Conservation (phyloP, 2,329 filamentous ascomycete species). For the Pseudofabraea citricarpa region DNA sequence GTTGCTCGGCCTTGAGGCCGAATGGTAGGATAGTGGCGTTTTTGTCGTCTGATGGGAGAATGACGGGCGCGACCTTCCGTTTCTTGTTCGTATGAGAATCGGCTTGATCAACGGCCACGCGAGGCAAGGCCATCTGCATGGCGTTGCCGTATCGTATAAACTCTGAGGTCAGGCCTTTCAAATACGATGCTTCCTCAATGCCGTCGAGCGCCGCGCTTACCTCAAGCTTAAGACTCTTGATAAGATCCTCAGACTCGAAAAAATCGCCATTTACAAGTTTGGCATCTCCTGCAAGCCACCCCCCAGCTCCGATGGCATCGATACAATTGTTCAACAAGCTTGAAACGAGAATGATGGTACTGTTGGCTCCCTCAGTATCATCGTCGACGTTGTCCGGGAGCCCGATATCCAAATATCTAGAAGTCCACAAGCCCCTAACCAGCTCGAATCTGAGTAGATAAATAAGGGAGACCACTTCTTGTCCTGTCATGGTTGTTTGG, state of each 20-base stretch:
- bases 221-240: constrained; percentile 62
- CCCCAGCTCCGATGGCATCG: constrained; percentile 69
- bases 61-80: constrained; percentile 38
- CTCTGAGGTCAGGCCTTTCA: constrained; percentile 61
- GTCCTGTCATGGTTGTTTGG: constrained; percentile 56
- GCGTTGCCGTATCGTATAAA: constrained; percentile 55
- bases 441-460: constrained; percentile 69
- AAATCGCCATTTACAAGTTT: constrained; percentile 42
- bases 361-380: constrained; percentile 52
- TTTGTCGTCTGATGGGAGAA: constrained; percentile 39
- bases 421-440: constrained; percentile 71
- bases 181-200: constrained; percentile 61
- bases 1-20: constrained; percentile 58
- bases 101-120: background rate
- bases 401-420: constrained; percentile 60
- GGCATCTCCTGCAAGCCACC: constrained; percentile 65
- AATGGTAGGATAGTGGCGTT: constrained; percentile 57
- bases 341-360: constrained; percentile 65
- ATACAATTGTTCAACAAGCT: constrained; percentile 68
- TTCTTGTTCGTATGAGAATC: constrained; percentile 8
- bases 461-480: constrained; percentile 68
- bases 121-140: constrained; percentile 15
- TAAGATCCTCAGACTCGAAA: constrained; percentile 54
- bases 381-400: constrained; percentile 42
- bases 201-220: constrained; percentile 68